Percentiles rank a stretch among this genome's conserved stretches.
These are phyloP conservation scores for Friedmanniomyces simplex DNA, from an alignment of 495 filamentous ascomycete genomes.

Conservation along the genomic window DNA sequence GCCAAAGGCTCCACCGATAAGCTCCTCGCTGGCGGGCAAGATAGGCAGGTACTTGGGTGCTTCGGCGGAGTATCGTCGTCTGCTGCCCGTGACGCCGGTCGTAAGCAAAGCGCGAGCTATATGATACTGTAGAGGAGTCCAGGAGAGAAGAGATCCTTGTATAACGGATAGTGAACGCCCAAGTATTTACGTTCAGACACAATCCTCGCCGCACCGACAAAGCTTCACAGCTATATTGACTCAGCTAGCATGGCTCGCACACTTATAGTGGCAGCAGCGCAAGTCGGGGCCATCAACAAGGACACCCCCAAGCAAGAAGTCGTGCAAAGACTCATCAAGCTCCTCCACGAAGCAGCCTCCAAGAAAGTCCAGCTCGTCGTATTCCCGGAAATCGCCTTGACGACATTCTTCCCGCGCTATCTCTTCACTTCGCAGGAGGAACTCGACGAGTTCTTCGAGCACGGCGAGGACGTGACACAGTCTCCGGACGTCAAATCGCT, in stretches of 20 bases:
- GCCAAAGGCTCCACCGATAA: neutral
- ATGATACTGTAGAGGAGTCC: neutral
- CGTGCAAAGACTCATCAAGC: constrained; percentile 34
- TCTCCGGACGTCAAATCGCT: constrained; percentile 35
- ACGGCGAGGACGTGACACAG: constrained; percentile 30
- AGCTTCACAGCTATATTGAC: neutral
- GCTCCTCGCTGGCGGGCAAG: neutral
- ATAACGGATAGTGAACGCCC: no score
- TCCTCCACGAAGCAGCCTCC: constrained; percentile 31
- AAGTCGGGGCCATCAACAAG: constrained; percentile 14
- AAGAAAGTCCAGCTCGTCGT: constrained; percentile 36
- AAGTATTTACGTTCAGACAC: no score
- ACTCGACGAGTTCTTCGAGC: constrained; percentile 38
- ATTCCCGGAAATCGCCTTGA: constrained; percentile 40
- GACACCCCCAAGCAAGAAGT: constrained; percentile 25
- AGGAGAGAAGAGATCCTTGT: no score
- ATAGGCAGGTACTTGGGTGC: neutral
- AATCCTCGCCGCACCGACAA: no score
- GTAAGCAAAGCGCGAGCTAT: neutral
- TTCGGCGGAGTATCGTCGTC: neutral
- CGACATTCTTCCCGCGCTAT: constrained; percentile 42
- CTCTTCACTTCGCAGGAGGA: constrained; percentile 31
- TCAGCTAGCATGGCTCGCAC: constrained; percentile 10
- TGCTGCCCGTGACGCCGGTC: no score
- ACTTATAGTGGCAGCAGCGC: constrained; percentile 17